Base-by-base conservation (phyloP, 192 early-diverging fungal genomes). In the Phycomyces nitens region DNA sequence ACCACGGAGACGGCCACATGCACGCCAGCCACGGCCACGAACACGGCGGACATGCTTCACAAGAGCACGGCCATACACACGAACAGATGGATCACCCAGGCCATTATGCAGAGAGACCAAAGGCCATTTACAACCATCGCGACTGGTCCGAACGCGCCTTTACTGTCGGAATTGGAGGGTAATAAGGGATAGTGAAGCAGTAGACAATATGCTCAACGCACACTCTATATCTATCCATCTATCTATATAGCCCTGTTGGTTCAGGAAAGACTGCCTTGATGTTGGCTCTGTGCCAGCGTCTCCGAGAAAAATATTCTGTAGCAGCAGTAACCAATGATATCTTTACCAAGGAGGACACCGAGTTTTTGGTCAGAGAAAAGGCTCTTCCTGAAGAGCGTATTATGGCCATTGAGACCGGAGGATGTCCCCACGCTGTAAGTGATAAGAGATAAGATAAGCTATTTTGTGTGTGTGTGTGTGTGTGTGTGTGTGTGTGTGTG, bases 251-350 rank as follows among this genome's bases (percentile, higher is more conserved):
- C 16, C 95, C 95, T 38, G 95, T 97, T 12, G 95, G 95, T 44
- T 92, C 90, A 18, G 95, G 95, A 69, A 97, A 97, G 77, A 97
- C 93, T 3, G 93, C 93, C 3, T 77, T 95, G 64, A 88, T 97
- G 92, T 81, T 95, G 42, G 91, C 89, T 49, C 84, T 98, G 20
- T 98, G 96, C 76, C 88, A 81, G 24, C 74, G 77, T 18, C 82
- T 98, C 34, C 87, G 91, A 63, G 89, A 92, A 41, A 76, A 78
- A 56, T 92, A 87, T 81, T 88, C 87, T 62, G 81, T 98, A 56
- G 94, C 88, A 22, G 91, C 90, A 44, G 94, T 98, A 9, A 98
- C 96, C 55, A 98, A 98, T 72, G 96, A 98, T 69, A 98, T 98
- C 61, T 98, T 98, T 69, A 98, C 96, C 6, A 84, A 85, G 43